phyloP scores from a whole-genome alignment of 371 early-diverging fungal species.

The Rhizoclosmatium hyalinum region DNA sequence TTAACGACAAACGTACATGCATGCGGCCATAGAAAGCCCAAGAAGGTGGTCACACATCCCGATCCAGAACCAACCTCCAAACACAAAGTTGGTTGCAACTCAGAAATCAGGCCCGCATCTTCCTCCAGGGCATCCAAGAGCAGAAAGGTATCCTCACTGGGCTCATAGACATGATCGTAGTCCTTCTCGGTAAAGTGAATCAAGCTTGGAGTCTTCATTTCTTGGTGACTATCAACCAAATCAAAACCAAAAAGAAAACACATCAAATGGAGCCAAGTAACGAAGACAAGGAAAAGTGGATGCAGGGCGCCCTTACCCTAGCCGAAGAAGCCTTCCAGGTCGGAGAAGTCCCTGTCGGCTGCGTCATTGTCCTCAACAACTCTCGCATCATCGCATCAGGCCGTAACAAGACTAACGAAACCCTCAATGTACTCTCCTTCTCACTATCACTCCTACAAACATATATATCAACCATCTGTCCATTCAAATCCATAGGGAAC shows the following conservation, averaged over 20 bases:
- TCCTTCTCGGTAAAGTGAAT: not conserved
- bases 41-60: constrained; percentile 82
- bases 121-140: constrained; percentile 89
- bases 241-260: no score
- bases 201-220: constrained; percentile 4
- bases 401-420: constrained; percentile 85
- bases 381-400: constrained; percentile 72
- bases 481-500: constrained; percentile 67
- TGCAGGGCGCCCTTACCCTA: constrained; percentile 42
- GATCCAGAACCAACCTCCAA: constrained; percentile 93
- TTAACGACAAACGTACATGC: constrained; percentile 25
- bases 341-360: constrained; percentile 98
- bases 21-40: constrained; percentile 55
- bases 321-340: constrained; percentile 86
- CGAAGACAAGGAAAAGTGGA: constrained; percentile 2
- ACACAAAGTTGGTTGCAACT: constrained; percentile 68
- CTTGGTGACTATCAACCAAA: no score
- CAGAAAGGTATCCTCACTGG: constrained; percentile 87
- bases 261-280: no score
- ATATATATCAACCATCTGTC: not conserved
- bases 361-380: constrained; percentile 81
- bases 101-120: constrained; percentile 50
- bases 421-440: constrained; percentile 75
- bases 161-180: constrained; percentile 26
- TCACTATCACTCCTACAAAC: not conserved